Percentiles rank a stretch among this genome's conserved stretches.
Conservation (phyloP, 768 basidiomycete species). For the Boletus tomentosulus region DNA sequence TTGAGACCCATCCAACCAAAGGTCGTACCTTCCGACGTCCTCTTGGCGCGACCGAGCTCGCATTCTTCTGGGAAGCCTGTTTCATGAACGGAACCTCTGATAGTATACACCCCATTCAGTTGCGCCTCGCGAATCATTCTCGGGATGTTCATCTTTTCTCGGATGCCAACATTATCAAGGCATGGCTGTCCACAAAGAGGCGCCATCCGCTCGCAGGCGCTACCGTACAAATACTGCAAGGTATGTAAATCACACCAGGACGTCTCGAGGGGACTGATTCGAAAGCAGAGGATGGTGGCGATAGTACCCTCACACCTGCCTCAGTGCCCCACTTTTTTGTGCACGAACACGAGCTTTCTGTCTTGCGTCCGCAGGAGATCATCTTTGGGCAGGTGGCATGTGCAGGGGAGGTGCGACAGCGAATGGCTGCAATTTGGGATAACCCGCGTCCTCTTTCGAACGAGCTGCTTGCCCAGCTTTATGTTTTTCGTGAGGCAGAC, state of each 20-base stretch:
- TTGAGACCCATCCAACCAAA: neutral
- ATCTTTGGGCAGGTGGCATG: no score
- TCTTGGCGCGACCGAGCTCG: neutral
- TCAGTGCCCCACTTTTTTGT: neutral
- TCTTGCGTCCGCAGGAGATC: neutral
- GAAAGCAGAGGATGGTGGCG: neutral
- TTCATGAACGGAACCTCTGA: neutral
- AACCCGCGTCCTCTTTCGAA: no score
- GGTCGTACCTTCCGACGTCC: neutral
- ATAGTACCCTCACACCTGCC: neutral
- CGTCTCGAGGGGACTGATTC: neutral
- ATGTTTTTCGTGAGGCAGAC: slow-evolving; percentile 9
- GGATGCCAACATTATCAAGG: no score
- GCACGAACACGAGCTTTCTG: slow-evolving; percentile 23
- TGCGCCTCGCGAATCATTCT: neutral
- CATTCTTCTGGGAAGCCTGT: neutral
- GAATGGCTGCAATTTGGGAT: no score
- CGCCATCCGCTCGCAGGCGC: neutral
- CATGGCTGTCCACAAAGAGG: no score
- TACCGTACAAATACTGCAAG: neutral
- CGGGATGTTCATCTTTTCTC: neutral
- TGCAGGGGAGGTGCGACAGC: no score
- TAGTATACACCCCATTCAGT: neutral
- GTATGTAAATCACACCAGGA: neutral
- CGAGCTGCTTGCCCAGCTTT: no score